phyloP scores from a whole-genome alignment of 495 filamentous ascomycete species.

The Immersiella caudata region DNA sequence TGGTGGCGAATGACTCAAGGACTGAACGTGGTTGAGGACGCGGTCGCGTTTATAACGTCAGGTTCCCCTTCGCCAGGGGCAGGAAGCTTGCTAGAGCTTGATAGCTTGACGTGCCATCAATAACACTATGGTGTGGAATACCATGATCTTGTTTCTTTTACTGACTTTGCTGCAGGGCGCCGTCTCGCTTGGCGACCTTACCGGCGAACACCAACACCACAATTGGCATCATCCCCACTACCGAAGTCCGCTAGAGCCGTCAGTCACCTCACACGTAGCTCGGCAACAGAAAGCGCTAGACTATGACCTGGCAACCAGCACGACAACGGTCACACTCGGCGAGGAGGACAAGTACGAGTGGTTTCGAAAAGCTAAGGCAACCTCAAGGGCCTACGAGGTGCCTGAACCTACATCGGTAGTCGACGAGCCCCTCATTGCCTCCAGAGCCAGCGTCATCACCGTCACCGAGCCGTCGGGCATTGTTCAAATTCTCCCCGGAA shows the following conservation, averaged over 20 bases:
- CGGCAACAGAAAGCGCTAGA: background rate
- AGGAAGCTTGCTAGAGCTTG: background rate
- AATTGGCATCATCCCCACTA: background rate
- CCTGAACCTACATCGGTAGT: background rate
- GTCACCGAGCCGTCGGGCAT: conserved; percentile 27
- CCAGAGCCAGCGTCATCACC: conserved; percentile 31
- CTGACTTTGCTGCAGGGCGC: conserved; percentile 15
- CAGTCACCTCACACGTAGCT: background rate
- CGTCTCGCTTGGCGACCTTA: conserved; percentile 4
- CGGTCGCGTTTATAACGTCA: background rate
- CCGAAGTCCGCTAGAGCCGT: background rate
- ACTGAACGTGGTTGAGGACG: background rate
- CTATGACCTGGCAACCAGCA: background rate
- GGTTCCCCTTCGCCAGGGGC: background rate
- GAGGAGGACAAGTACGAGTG: background rate
- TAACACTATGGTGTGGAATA: background rate
- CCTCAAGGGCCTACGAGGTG: background rate
- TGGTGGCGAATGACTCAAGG: background rate
- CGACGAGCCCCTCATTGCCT: conserved; percentile 15
- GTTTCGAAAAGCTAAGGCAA: background rate
- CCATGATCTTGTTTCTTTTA: conserved; percentile 5
- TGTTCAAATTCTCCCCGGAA: conserved; percentile 27
- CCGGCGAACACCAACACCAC: background rate
- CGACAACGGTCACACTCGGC: background rate
- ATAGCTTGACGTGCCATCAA: background rate